Base-by-base conservation (phyloP, 2,329 filamentous ascomycete species). In the Blumeriella jaapii region DNA sequence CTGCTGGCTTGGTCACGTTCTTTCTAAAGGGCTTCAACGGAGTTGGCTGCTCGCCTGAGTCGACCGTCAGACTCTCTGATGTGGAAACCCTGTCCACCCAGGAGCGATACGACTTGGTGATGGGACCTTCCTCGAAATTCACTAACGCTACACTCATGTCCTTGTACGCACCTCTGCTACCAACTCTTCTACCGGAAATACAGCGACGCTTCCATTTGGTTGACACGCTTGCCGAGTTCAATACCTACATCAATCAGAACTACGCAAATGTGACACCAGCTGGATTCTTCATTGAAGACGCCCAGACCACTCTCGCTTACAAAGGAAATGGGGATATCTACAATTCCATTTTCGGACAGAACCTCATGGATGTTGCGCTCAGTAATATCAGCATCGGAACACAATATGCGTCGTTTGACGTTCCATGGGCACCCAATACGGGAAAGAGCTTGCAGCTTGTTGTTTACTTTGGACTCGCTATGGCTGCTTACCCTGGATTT, bases 401-500 rank as follows among this genome's bases (percentile, higher is more conserved):
- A 1, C 70, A 74, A 31, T 94, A 78, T 57, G 71, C 81, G 31
- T 61, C 72, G 9, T 93, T 95, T 50, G 83, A 83, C 44, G 69
- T 74, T 0, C 82, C 83, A 0, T 87, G 78, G 60, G 63, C 70
- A 16, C 74, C 82, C 0, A 65, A 65, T 13, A 73, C 76, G 6
- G 83, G 83, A 13, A 67, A 87, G 32, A 77, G 78, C 1, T 60
- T 94, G 15, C 83, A 93, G 54, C 65, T 93, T 12, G 73, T 89
- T 25, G 65, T 83, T 6, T 94, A 94, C 58, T 81, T 91, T 54
- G 76, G 80, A 10, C 67, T 95, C 6, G 82, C 79, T 1, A 75
- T 93, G 59, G 68, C 73, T 5, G 76, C 78, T 1, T 91, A 81
- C 49, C 85, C 87, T 1, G 84, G 80, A 10, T 87, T 95, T 63